Base-by-base conservation (phyloP, 2,329 filamentous ascomycete genomes). In the Fusarium sp. region DNA sequence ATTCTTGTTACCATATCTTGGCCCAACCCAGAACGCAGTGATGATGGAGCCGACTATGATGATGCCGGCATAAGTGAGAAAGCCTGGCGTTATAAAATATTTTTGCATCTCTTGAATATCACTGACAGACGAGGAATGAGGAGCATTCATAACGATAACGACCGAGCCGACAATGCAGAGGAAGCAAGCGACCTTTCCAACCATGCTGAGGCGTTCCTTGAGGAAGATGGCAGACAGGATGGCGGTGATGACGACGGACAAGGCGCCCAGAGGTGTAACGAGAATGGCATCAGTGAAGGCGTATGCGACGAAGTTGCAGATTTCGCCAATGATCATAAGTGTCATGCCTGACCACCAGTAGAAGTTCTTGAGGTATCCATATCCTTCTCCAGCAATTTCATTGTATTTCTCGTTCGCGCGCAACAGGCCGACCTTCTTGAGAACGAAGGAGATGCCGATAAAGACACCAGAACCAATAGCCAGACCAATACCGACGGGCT, bases 331-430 rank as follows among this genome's bases (percentile, higher is more conserved):
- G 73, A 98, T 97, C 96, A 99, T 98, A 62, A 98, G 86, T 1
- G 85, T 94, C 96, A 99, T 98, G 73, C 96, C 96, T 2, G 84
- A 80, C 96, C 96, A 99, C 96, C 96, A 99, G 84, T 88, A 97
- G 20, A 85, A 85, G 76, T 98, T 98, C 83, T 97, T 97, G 74
- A 99, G 88, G 79, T 98, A 99, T 66, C 95, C 95, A 79, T 98
- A 98, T 58, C 96, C 96, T 80, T 98, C 95, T 63, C 96, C 96
- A 1, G 96, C 95, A 71, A 93, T 93, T 81, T 98, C 94, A 66
- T 97, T 92, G 84, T 98, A 98, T 80, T 98, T 98, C 74, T 93
- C 90, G 80, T 98, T 99, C 51, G 96, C 95, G 78, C 90, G 94
- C 66, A 99, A 85, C 72, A 99, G 82, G 6, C 96, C 96, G 63